Conservation (phyloP, 352 stramenopile species). For the Phytophthora palmivora region DNA sequence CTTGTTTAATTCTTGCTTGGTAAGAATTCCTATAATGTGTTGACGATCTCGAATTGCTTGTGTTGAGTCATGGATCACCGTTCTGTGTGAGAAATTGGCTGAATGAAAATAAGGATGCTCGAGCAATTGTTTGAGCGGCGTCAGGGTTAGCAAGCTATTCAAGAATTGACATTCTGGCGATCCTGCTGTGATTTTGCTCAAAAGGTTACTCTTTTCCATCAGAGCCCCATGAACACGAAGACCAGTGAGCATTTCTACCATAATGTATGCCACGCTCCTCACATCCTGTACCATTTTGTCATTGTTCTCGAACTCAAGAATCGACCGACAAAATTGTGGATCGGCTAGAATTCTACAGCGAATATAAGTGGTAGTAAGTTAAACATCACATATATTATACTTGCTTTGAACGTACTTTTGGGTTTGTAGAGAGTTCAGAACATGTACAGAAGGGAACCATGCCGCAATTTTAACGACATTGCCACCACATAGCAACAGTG, state of each 20-base stretch:
- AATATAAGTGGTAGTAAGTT: background rate
- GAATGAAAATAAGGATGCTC: constrained; percentile 29
- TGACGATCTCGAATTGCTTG: constrained; percentile 37
- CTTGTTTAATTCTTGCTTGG: constrained; percentile 50
- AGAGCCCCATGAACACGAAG: constrained; percentile 39
- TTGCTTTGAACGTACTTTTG: constrained; percentile 22
- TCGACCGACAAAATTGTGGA: constrained; percentile 35
- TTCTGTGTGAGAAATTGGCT: background rate
- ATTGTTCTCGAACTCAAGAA: constrained; percentile 22
- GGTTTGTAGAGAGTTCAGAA: constrained; percentile 26
- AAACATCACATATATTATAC: background rate
- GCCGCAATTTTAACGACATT: constrained; percentile 41
- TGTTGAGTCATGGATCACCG: background rate
- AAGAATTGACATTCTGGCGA: constrained; percentile 45
- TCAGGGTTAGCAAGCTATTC: constrained; percentile 32
- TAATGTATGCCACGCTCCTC: constrained; percentile 62
- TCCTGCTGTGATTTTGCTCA: constrained; percentile 27
- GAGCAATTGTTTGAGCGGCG: constrained; percentile 18
- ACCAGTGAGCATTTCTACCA: constrained; percentile 69
- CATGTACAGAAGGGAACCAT: constrained; percentile 48
- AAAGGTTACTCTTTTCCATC: constrained; percentile 42
- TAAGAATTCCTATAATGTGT: constrained; percentile 41
- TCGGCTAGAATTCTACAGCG: constrained; percentile 41
- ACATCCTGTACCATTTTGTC: constrained; percentile 44
- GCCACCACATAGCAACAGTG: constrained; percentile 47